Percentiles rank a stretch among this genome's conserved stretches.
These are phyloP conservation scores for Cupressus sempervirens DNA, from an alignment of 75 land plant genomes.

Conservation along the genomic window DNA sequence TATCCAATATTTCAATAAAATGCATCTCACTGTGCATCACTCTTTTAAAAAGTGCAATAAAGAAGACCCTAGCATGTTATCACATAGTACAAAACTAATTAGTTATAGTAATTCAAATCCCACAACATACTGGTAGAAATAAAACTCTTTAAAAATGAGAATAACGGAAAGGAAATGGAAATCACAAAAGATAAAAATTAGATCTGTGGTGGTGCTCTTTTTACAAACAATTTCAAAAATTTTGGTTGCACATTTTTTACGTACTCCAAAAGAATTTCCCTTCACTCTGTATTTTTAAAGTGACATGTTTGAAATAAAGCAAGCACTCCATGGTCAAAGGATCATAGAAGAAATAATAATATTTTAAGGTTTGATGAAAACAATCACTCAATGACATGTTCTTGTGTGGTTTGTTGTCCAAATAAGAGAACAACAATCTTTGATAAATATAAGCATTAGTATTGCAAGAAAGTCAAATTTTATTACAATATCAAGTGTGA, in stretches of 20 bases:
- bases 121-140: background rate
- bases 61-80: background rate
- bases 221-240: conserved; percentile 83
- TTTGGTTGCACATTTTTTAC: conserved; percentile 93
- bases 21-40: background rate
- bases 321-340: too few relatives aligned
- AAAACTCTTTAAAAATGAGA: background rate
- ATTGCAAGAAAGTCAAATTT: too few relatives aligned
- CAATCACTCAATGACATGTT: too few relatives aligned
- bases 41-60: background rate
- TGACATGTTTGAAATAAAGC: too few relatives aligned
- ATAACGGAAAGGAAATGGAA: conserved; percentile 7
- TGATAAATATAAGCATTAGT: too few relatives aligned
- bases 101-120: background rate
- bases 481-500: too few relatives aligned
- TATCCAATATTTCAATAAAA: background rate
- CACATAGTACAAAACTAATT: background rate
- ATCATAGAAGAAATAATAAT: too few relatives aligned
- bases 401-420: too few relatives aligned
- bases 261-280: conserved; percentile 90
- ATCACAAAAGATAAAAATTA: background rate
- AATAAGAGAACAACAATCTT: too few relatives aligned
- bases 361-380: too few relatives aligned
- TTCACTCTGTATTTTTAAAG: too few relatives aligned
- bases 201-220: conserved; percentile 86